Base-by-base conservation (phyloP, 768 basidiomycete species). In the Mycena rosella region DNA sequence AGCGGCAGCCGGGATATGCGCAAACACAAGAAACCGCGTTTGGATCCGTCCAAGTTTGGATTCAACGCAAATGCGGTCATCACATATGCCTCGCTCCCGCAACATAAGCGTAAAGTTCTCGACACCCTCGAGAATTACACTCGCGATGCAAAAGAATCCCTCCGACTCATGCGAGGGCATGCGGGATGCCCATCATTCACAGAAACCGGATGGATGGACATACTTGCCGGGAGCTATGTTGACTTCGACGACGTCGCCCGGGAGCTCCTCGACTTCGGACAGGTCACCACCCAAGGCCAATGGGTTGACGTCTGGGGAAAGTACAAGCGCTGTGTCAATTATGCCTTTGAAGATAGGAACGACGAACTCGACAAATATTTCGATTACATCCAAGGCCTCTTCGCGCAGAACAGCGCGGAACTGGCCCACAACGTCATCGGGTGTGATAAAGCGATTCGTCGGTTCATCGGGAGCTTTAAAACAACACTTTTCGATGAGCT, bases 381-480 rank as follows among this genome's bases (percentile, higher is more conserved):
- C 14, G 7, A 62, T 0, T 44, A 62, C 42, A 44, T 62, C 60
- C 36, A 62, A 44, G 51, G 51, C 9, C 60, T 62, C 40, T 53
- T 62, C 51, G 11, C 1, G 0, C 38, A 32, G 3, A 44, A 7
- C 10, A 6, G 27, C 0, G 0, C 18, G 6, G 29, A 44, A 2
- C 60, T 61, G 49, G 49, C 48, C 13, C 49, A 52, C 26, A 40
- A 52, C 29, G 60, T 61, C 48, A 49, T 60, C 20, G 36, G 9
- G 8, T 61, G 49, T 27, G 60, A 61, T 20, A 27, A 30, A n/a
- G 60, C 60, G 20, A 30, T 62, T 0, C 51, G 60, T 8, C 8
- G 2, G 13, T 53, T 53, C 40, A 29, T 62, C 51, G 60, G 49
- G 11, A 53, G 6, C 13, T 29, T 40, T 8, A 29, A 14, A 13